Evolutionary conservation across 805 yeast species (phyloP).

Genomic region (Lipomyces spencermartinsiae): DNA sequence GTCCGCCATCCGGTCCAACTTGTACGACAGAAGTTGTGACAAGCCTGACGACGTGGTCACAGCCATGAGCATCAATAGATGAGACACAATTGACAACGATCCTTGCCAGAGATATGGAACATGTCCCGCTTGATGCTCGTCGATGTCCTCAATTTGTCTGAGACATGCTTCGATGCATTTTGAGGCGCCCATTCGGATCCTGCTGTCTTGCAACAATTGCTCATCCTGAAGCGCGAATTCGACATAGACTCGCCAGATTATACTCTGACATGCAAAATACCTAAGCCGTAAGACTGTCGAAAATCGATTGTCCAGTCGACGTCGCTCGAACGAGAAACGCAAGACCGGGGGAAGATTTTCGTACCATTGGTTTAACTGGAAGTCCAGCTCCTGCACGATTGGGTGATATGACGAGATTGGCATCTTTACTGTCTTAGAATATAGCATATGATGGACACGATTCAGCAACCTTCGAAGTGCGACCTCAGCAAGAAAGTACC

Average conservation of each 20-base stretch:
- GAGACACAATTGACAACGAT: constrained; percentile 23
- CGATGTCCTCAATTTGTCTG: constrained; percentile 21
- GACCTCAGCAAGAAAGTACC: constrained; percentile 31
- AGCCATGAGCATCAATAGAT: constrained; percentile 25
- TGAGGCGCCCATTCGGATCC: constrained; percentile 24
- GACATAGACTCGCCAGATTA: constrained; percentile 30
- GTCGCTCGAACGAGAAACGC: constrained; percentile 18
- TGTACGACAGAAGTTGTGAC: constrained; percentile 9
- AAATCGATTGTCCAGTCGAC: constrained; percentile 15
- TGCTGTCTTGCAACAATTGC: constrained; percentile 13
- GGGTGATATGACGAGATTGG: constrained; percentile 28
- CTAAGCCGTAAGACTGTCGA: constrained; percentile 24
- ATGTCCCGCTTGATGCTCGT: constrained; percentile 27
- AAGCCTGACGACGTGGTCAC: constrained; percentile 20
- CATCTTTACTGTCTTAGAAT: constrained; percentile 20
- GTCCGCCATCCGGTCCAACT: constrained; percentile 9
- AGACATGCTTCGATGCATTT: constrained; percentile 30
- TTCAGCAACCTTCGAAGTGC: constrained; percentile 27
- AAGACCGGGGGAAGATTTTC: constrained; percentile 19
- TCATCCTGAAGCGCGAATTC: constrained; percentile 21
- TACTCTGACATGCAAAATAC: constrained; percentile 29
- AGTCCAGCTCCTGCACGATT: constrained; percentile 31
- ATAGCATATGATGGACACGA: constrained; percentile 30
- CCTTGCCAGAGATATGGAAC: constrained; percentile 33
- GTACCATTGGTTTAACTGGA: constrained; percentile 34